phyloP scores from a whole-genome alignment of 495 filamentous ascomycete species.

The Penicillium crystallinum region DNA sequence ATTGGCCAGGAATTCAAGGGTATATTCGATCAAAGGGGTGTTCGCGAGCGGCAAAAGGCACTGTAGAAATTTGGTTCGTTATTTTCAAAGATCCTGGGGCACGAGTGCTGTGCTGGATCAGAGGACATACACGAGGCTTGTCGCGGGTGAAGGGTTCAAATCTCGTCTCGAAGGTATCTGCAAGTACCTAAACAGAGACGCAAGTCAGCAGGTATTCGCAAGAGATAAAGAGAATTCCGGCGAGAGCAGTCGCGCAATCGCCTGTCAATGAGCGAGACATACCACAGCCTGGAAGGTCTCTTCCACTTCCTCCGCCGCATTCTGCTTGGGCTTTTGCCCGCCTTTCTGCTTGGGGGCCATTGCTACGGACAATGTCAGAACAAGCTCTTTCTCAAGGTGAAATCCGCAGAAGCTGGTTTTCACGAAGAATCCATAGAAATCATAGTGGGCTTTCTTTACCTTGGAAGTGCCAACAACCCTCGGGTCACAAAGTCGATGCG shows the following conservation, averaged over 20 bases:
- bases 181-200: constrained; percentile 54
- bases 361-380: constrained; percentile 5
- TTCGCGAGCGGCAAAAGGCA: constrained; percentile 94
- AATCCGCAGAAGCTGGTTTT: constrained; percentile 2
- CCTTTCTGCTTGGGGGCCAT: constrained; percentile 56
- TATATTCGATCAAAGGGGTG: constrained; percentile 93
- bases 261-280: constrained; percentile 22
- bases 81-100: not conserved
- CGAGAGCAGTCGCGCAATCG: not conserved
- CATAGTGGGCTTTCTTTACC: constrained; percentile 1
- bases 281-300: constrained; percentile 89
- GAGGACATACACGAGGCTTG: constrained; percentile 67
- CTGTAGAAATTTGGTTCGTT: constrained; percentile 37
- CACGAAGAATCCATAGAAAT: not conserved
- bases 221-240: constrained; percentile 6
- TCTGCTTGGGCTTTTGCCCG: constrained; percentile 58
- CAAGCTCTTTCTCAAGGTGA: not conserved
- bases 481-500: not conserved
- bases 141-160: constrained; percentile 89
- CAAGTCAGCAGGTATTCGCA: constrained; percentile 10
- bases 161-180: constrained; percentile 88
- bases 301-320: constrained; percentile 62
- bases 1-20: constrained; percentile 91
- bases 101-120: not conserved
- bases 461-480: not conserved